These are phyloP conservation scores for Endogone sp. DNA, from an alignment of 192 early-diverging fungal species.

Conservation along the genomic window DNA sequence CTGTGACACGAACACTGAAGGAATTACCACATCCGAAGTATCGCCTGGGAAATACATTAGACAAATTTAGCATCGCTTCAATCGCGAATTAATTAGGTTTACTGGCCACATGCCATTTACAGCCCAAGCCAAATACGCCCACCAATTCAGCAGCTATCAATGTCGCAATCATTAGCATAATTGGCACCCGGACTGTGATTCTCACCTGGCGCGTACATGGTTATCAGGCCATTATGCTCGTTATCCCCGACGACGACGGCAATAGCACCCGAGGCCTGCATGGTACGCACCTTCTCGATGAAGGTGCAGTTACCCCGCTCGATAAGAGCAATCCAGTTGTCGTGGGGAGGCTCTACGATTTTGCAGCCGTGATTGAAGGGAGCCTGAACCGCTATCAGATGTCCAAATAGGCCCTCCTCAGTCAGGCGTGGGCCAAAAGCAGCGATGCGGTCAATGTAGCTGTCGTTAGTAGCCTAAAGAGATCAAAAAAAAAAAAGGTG, in stretches of 20 bases:
- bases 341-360: conserved; percentile 27
- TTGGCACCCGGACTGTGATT: not conserved
- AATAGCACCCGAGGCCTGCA: conserved; percentile 81
- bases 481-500: no score
- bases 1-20: conserved; percentile 81
- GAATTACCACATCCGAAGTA: conserved; percentile 81
- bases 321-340: conserved; percentile 80
- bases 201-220: conserved; percentile 77
- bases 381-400: conserved; percentile 54
- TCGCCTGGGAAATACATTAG: conserved; percentile 69
- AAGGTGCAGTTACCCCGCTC: conserved; percentile 88
- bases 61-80: no score
- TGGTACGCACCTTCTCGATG: conserved; percentile 83
- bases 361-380: conserved; percentile 57
- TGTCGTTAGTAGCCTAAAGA: conserved; percentile 47
- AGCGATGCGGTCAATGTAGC: conserved; percentile 65
- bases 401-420: conserved; percentile 66
- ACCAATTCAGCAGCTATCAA: no score
- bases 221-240: conserved; percentile 68
- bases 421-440: conserved; percentile 81
- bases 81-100: no score
- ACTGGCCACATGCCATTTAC: no score
- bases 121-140: no score
- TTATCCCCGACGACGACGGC: conserved; percentile 89
- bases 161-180: conserved; percentile 6